Evolutionary conservation across 2,329 filamentous ascomycete genomes (phyloP).

Genomic region (Xylaria arbuscula): DNA sequence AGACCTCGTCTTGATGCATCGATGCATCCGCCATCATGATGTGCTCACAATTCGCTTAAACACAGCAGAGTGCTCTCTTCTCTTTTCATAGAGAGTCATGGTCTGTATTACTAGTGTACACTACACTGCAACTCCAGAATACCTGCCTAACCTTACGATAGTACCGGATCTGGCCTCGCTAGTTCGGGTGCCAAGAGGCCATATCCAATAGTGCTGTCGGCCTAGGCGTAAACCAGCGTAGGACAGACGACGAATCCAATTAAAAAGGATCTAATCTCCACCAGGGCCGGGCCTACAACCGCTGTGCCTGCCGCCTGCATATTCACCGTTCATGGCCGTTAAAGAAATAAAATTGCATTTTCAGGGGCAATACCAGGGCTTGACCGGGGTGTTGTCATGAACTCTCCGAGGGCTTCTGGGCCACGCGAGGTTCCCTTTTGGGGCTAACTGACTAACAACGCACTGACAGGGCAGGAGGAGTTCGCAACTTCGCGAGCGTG

Average conservation of each 20-base stretch:
- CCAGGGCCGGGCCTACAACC: background rate
- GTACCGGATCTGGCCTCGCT: slow-evolving; percentile 9
- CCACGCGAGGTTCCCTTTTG: background rate
- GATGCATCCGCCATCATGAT: background rate
- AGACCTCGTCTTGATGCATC: background rate
- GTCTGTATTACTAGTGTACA: slow-evolving; percentile 24
- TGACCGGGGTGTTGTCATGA: background rate
- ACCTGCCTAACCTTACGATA: background rate
- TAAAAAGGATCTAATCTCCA: slow-evolving; percentile 22
- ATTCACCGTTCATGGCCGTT: background rate
- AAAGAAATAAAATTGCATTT: slow-evolving; percentile 28
- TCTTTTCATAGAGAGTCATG: background rate
- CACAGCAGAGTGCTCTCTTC: background rate
- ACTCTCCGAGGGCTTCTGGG: slow-evolving; percentile 16
- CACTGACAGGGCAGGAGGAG: background rate
- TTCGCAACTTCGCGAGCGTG: slow-evolving; percentile 21
- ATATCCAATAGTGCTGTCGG: slow-evolving; percentile 22
- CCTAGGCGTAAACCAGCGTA: slow-evolving; percentile 7
- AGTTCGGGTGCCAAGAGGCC: slow-evolving; percentile 23
- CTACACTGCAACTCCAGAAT: slow-evolving; percentile 2
- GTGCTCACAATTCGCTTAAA: background rate
- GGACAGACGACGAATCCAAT: slow-evolving; percentile 25
- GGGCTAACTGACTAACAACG: background rate
- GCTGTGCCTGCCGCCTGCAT: slow-evolving; percentile 33
- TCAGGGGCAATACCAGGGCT: slow-evolving; percentile 14